Conservation (phyloP, 2,329 filamentous ascomycete species). For the Ascochyta koolunga region DNA sequence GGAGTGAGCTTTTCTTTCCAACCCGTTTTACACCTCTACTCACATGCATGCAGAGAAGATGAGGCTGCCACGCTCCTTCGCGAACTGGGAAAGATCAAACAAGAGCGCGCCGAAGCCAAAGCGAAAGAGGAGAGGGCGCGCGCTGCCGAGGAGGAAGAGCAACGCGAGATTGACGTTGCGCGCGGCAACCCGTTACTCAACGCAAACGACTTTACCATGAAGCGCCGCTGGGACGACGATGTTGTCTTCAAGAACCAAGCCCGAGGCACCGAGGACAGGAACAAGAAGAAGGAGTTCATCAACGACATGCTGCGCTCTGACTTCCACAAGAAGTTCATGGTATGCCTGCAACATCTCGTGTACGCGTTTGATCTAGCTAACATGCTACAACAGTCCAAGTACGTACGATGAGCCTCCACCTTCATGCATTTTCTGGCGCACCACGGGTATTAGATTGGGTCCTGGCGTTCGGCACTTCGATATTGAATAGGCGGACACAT, state of each 20-base stretch:
- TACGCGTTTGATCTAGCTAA: conserved; percentile 9
- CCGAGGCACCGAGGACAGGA: conserved; percentile 88
- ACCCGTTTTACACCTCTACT: conserved; percentile 8
- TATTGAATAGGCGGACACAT: conserved; percentile 19
- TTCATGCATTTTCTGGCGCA: conserved; percentile 11
- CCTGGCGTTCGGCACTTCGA: conserved; percentile 20
- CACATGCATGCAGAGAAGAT: conserved; percentile 57
- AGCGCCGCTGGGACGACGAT: conserved; percentile 95
- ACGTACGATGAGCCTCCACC: conserved; percentile 43
- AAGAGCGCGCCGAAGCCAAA: conserved; percentile 79
- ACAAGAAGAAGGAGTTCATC: conserved; percentile 94
- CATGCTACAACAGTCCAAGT: conserved; percentile 38
- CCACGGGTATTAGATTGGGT: background rate
- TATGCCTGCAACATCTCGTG: conserved; percentile 37
- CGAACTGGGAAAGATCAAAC: conserved; percentile 92
- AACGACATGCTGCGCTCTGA: conserved; percentile 94
- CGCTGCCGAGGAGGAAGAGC: conserved; percentile 80
- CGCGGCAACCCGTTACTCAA: conserved; percentile 92
- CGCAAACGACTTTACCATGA: conserved; percentile 84
- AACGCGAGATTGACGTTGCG: conserved; percentile 86
- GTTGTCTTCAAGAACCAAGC: conserved; percentile 99
- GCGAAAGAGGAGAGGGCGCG: conserved; percentile 83
- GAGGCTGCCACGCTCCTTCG: conserved; percentile 88
- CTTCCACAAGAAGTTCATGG: conserved; percentile 98
- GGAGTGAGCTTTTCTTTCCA: conserved; percentile 52